Evolutionary conservation across 2,329 filamentous ascomycete genomes (phyloP), one percentile per base, ranked within the genome.

Genomic region (Scedosporium minutisporum): DNA sequence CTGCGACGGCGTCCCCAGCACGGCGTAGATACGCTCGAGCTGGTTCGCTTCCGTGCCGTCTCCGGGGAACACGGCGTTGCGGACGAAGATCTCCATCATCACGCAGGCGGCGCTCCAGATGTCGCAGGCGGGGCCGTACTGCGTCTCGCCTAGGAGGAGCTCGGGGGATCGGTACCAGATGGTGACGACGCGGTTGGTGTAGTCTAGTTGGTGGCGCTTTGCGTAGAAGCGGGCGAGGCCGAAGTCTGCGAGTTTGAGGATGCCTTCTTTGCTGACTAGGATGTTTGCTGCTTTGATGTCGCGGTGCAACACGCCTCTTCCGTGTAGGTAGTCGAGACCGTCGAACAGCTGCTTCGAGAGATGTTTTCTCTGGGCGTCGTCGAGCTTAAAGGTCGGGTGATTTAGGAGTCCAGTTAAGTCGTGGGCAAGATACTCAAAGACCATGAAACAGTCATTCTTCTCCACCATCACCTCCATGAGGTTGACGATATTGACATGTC

Each of bases 241-340:
- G 73, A 99, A 99, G 73, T 99, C 95, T 33, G 95, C 95, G 65
- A 96, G 83, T 74, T 97, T 99, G 63, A 99, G 78, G 63, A 92
- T 84, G 4, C 95, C 95, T 9, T 89, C 87, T 67, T 87, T 96
- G 75, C 91, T 96, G 64, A 99, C 90, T 23, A 99, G 81, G 64
- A 97, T 97, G 70, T 99, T 99, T 63, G 95, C 95, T 1, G 95
- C 95, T 75, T 99, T 99, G 77, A 99, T 97, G 70, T 99, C 95
- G 65, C 95, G 89, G 74, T 99, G 95, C 3, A 99, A 80, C 12
- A 99, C 93, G n/a, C 95, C 92, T 42, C 92, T 84, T 57, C 88
- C 87, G 72, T 99, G 95, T 1, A 99, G 84, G 71, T 97, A 99
- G 71, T 96, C 91, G 4, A 99, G 81, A 0, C 92, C 93, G 71